A percentile compares a stretch with the other conserved stretches of the same genome.
Evolutionary conservation across 2,329 filamentous ascomycete genomes (phyloP).

Genomic region (Colletotrichum sojae): DNA sequence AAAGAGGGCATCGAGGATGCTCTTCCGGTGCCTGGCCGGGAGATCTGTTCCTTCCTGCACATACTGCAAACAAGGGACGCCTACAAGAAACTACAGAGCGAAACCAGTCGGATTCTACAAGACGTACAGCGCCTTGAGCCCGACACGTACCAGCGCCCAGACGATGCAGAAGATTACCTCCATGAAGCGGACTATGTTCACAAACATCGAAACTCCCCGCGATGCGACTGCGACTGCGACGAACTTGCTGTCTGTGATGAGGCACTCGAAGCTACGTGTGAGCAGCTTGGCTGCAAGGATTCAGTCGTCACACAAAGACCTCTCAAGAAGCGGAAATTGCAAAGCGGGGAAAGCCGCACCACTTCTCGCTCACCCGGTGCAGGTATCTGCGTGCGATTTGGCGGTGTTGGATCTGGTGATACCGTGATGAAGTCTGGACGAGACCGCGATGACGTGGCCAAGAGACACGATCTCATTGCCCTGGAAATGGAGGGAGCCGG

Average conservation of each 20-base stretch:
- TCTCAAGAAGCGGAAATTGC: conserved; percentile 19
- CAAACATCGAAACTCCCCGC: conserved; percentile 46
- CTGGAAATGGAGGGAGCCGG: conserved; percentile 56
- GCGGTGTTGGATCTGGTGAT: conserved; percentile 54
- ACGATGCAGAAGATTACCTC: conserved; percentile 47
- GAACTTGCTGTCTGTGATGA: conserved; percentile 41
- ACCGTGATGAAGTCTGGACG: conserved; percentile 56
- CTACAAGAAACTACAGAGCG: conserved; percentile 44
- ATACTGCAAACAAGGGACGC: conserved; percentile 42
- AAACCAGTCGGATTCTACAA: not conserved
- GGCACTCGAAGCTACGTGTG: conserved; percentile 41
- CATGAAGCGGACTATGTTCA: conserved; percentile 50
- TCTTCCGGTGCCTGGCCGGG: too few relatives aligned
- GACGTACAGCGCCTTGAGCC: not conserved
- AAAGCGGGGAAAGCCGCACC: not conserved
- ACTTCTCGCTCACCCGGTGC: not conserved
- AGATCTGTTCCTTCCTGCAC: too few relatives aligned
- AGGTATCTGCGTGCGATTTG: conserved; percentile 4
- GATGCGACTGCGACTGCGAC: not conserved
- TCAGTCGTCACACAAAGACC: conserved; percentile 45
- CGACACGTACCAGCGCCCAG: conserved; percentile 46
- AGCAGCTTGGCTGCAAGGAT: conserved; percentile 45
- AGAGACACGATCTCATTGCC: conserved; percentile 44
- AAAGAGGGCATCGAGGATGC: conserved; percentile 47
- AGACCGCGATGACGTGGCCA: conserved; percentile 52